Conservation (phyloP, 306 rosid species). For the Albizia julibrissin region DNA sequence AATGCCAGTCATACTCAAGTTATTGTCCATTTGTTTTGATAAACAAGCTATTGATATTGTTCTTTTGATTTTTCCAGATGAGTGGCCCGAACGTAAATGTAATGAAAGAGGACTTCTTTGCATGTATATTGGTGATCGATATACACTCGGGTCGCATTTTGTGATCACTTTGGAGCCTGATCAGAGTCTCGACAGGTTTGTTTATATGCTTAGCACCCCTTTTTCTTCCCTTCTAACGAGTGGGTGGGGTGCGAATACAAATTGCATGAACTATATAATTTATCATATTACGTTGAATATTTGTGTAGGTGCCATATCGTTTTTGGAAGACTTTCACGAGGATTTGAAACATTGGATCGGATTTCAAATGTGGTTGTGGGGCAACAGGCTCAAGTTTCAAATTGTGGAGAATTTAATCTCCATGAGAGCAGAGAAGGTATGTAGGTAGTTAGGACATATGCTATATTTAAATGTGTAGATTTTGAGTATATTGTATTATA, state of each 20-base stretch:
- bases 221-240: background rate
- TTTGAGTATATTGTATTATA: too few species aligned
- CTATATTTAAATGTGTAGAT: too few species aligned
- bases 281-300: background rate
- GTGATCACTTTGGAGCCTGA: background rate
- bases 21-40: background rate
- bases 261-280: background rate
- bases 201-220: too few species aligned
- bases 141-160: background rate
- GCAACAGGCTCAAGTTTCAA: too few species aligned
- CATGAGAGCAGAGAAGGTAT: background rate
- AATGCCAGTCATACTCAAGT: too few species aligned
- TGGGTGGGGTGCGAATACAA: background rate
- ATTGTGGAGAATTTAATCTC: background rate
- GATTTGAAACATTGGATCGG: too few species aligned
- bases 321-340: background rate
- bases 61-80: background rate
- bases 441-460: too few species aligned
- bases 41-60: too few species aligned
- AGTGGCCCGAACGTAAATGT: background rate
- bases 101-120: background rate
- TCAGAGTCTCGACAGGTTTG: background rate
- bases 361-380: too few species aligned
- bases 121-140: background rate
- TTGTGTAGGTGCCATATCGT: background rate